Percentiles rank a stretch among this genome's conserved stretches.
Conservation (phyloP, 306 rosid species). For the Psophocarpus tetragonolobus region DNA sequence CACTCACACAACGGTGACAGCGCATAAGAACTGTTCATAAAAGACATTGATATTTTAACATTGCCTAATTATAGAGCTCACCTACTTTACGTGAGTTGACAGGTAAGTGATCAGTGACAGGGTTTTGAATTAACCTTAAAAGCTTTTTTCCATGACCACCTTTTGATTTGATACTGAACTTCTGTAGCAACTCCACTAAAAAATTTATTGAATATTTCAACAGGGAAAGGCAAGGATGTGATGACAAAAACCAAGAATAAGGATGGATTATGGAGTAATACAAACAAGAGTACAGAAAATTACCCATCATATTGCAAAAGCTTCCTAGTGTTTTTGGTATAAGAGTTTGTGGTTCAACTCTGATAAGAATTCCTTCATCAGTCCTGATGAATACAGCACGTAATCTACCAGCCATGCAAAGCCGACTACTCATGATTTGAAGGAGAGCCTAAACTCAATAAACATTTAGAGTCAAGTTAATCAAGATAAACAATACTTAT, state of each 20-base stretch:
- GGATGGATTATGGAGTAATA: background rate
- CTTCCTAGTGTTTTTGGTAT: constrained; percentile 13
- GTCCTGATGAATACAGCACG: constrained; percentile 26
- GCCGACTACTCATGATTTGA: constrained; percentile 33
- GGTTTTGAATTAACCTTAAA: constrained; percentile 19
- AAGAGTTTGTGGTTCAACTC: constrained; percentile 27
- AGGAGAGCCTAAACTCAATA: too few species aligned
- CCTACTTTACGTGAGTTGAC: constrained; percentile 20
- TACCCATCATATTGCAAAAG: constrained; percentile 33
- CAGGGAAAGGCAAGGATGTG: background rate
- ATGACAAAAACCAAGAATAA: constrained; percentile 2
- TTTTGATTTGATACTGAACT: constrained; percentile 29
- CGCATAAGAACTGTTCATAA: background rate
- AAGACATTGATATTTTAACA: background rate
- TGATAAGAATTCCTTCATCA: constrained; percentile 32
- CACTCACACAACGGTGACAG: background rate
- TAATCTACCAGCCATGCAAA: constrained; percentile 18
- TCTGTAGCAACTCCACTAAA: constrained; percentile 12
- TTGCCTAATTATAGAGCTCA: background rate
- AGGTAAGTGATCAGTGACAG: constrained; percentile 26
- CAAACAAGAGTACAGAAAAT: background rate
- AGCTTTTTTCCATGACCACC: constrained; percentile 21
- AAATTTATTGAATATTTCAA: background rate
- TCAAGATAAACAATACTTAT: too few species aligned
- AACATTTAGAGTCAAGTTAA: too few species aligned